Evolutionary conservation across 768 basidiomycete genomes (phyloP).

Genomic region (Gymnopilus junonius): DNA sequence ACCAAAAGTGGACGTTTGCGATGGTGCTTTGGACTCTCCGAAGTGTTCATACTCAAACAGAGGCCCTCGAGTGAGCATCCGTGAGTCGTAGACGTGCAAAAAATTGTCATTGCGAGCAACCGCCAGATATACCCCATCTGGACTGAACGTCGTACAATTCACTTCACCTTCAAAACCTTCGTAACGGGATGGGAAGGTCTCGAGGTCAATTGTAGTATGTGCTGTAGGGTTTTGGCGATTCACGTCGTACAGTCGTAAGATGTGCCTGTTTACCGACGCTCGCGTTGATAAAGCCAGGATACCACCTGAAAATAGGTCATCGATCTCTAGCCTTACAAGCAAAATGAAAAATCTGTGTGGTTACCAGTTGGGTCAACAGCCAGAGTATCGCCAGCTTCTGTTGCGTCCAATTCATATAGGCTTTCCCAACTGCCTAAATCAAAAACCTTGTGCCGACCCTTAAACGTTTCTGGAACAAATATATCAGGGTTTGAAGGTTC

Average conservation of each 20-base stretch:
- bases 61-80: conserved; percentile 50
- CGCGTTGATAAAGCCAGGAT: conserved; percentile 39
- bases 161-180: conserved; percentile 44
- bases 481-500: conserved; percentile 38
- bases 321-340: background rate
- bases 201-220: conserved; percentile 34
- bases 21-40: conserved; percentile 35
- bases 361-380: conserved; percentile 50
- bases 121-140: conserved; percentile 65
- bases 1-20: conserved; percentile 44
- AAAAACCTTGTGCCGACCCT: conserved; percentile 55
- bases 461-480: conserved; percentile 18
- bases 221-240: conserved; percentile 33
- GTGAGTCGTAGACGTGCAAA: conserved; percentile 65
- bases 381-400: conserved; percentile 59
- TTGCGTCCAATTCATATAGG: conserved; percentile 43
- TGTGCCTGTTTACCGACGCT: conserved; percentile 30
- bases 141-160: conserved; percentile 55
- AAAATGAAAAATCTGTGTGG: background rate
- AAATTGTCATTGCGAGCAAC: conserved; percentile 62
- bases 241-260: conserved; percentile 59
- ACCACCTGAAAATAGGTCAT: conserved; percentile 26
- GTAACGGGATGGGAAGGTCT: conserved; percentile 33
- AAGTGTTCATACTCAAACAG: conserved; percentile 55
- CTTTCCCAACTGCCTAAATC: conserved; percentile 36